These are phyloP conservation scores for Solanum gracilifrons DNA, from an alignment of 257 asterid genomes.

Conservation along the genomic window DNA sequence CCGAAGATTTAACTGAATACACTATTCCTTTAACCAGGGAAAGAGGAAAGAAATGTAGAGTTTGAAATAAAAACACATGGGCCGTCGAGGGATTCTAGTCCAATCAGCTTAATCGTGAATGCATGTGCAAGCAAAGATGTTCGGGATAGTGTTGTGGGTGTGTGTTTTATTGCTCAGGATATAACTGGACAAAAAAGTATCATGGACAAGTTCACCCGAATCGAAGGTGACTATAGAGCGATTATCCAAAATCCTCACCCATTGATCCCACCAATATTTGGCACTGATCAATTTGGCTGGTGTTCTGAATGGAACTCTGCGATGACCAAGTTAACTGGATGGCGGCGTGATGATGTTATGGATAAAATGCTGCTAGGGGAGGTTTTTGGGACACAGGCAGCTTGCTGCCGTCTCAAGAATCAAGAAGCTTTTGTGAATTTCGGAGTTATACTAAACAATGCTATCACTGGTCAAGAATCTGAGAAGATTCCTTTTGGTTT, in stretches of 20 bases:
- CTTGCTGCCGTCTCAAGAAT: constrained; percentile 72
- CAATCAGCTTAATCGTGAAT: constrained; percentile 70
- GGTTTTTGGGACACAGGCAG: constrained; percentile 56
- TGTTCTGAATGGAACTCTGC: constrained; percentile 97
- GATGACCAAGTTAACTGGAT: constrained; percentile 71
- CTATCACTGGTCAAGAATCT: constrained; percentile 59
- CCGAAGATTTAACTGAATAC: not conserved
- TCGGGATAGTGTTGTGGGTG: constrained; percentile 75
- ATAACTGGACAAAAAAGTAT: constrained; percentile 73
- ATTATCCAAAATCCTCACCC: constrained; percentile 88
- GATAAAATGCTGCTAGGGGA: constrained; percentile 88
- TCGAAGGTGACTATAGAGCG: constrained; percentile 85
- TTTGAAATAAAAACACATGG: constrained; percentile 78
- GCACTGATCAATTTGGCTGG: constrained; percentile 92
- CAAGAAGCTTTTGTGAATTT: constrained; percentile 77
- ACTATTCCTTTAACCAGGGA: constrained; percentile 32
- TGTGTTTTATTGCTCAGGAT: constrained; percentile 90
- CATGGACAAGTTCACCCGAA: constrained; percentile 91
- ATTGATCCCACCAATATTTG: constrained; percentile 87
- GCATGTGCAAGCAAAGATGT: constrained; percentile 94
- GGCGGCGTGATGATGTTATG: constrained; percentile 62
- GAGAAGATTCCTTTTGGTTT: constrained; percentile 69
- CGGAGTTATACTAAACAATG: constrained; percentile 62
- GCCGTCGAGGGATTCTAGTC: constrained; percentile 43
- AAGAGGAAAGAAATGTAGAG: constrained; percentile 72